phyloP scores from a whole-genome alignment of 176 grass and related monocot genomes.

The Bromus sterilis region DNA sequence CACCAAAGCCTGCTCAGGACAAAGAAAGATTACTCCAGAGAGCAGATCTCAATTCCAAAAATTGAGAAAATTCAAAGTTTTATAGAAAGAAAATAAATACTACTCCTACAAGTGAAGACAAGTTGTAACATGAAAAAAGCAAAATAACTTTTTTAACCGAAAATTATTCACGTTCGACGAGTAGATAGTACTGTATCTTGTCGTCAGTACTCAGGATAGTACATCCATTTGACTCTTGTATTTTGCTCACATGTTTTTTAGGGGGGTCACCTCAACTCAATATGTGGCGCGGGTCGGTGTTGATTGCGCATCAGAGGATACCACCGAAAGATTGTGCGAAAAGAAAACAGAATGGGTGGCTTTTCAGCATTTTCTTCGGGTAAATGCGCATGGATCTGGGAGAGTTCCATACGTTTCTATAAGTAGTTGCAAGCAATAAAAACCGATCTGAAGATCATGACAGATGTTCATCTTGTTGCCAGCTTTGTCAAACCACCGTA shows the following conservation, averaged over 20 bases:
- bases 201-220: neutral
- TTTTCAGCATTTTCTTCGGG: conserved; percentile 7
- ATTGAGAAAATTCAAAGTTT: no score
- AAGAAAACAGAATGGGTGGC: neutral
- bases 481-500: neutral
- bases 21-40: neutral
- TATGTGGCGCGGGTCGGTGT: neutral
- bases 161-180: no score
- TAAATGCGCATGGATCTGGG: conserved; percentile 5
- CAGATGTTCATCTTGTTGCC: neutral
- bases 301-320: neutral
- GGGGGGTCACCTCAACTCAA: neutral
- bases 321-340: neutral
- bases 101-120: neutral
- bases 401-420: conserved; percentile 34
- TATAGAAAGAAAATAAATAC: no score
- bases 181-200: no score
- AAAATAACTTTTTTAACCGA: no score
- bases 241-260: no score
- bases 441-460: neutral
- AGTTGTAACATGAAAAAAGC: neutral
- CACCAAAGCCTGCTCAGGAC: neutral
- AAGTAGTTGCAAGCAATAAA: neutral
- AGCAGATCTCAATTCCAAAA: neutral
- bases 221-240: neutral